Conservation (phyloP, 805 yeast genomes). For the Cyberlindnera petersonii region DNA sequence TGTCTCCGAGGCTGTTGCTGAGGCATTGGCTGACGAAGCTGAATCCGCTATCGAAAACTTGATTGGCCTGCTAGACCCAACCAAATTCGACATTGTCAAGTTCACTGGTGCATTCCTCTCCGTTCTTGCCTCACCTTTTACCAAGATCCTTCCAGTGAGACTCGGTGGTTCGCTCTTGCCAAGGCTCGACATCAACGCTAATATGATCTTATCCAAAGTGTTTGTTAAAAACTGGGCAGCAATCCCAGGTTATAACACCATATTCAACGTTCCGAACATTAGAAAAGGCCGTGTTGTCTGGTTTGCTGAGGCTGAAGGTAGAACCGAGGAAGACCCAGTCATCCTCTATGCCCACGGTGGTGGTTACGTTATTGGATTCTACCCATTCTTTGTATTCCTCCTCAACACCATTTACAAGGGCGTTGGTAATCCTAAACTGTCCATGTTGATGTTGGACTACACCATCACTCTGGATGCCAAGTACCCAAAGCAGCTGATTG, state of each 20-base stretch:
- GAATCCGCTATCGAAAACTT: constrained; percentile 1
- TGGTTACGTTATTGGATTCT: constrained; percentile 13
- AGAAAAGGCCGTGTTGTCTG: constrained; percentile 5
- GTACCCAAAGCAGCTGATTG: constrained; percentile 28
- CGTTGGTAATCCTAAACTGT: constrained; percentile 14
- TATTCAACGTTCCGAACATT: constrained; percentile 3
- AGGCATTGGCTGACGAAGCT: not conserved
- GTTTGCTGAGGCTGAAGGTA: constrained; percentile 27
- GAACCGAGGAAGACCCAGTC: constrained; percentile 18
- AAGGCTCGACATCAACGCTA: constrained; percentile 3
- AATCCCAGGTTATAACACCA: constrained; percentile 5
- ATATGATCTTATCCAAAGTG: constrained; percentile 6
- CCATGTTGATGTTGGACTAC: constrained; percentile 29
- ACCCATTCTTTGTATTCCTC: constrained; percentile 8
- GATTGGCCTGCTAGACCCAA: constrained; percentile 2
- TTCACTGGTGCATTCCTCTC: constrained; percentile 7
- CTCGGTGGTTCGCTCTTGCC: constrained; percentile 5
- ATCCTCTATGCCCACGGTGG: constrained; percentile 17
- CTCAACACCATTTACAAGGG: constrained; percentile 2
- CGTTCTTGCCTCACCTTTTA: constrained; percentile 3
- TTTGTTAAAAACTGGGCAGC: constrained; percentile 5
- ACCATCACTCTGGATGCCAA: constrained; percentile 23
- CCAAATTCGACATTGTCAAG: constrained; percentile 8
- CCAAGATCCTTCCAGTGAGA: constrained; percentile 7
- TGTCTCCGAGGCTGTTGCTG: constrained; percentile 1